Conservation (phyloP, 768 basidiomycete genomes). For the Tulasnella calospora region DNA sequence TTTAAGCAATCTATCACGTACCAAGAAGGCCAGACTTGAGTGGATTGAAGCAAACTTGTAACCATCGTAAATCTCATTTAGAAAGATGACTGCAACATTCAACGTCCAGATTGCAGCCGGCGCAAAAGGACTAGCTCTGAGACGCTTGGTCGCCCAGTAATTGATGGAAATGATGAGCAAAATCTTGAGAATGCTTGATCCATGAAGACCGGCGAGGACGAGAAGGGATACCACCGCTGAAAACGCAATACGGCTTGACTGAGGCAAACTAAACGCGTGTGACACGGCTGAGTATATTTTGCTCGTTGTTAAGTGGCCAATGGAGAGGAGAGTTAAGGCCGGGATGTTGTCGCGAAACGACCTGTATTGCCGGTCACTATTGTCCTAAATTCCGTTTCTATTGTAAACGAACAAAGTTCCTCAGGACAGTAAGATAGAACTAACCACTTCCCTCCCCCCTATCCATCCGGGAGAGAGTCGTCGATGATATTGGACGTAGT, state of each 20-base stretch:
- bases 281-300: constrained; percentile 42
- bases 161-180: constrained; percentile 64
- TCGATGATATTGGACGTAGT: constrained; percentile 57
- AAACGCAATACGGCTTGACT: constrained; percentile 50
- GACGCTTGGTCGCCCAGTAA: constrained; percentile 54
- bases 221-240: constrained; percentile 55
- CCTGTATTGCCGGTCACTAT: constrained; percentile 86
- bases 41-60: constrained; percentile 61
- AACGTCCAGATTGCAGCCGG: constrained; percentile 69
- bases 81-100: constrained; percentile 67
- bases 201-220: constrained; percentile 73
- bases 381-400: constrained; percentile 58
- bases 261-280: constrained; percentile 6
- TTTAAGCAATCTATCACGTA: constrained; percentile 38
- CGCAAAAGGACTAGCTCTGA: constrained; percentile 41
- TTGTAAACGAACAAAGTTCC: neutral
- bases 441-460: constrained; percentile 68
- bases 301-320: constrained; percentile 55
- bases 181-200: constrained; percentile 73
- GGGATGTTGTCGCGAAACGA: constrained; percentile 78
- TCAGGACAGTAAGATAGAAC: constrained; percentile 32
- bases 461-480: constrained; percentile 75
- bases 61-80: constrained; percentile 70
- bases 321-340: constrained; percentile 49
- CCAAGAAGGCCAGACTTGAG: constrained; percentile 54